Percentiles rank a stretch among this genome's conserved stretches.
phyloP scores from a whole-genome alignment of 805 yeast genomes.

The Barnettozyma populi region DNA sequence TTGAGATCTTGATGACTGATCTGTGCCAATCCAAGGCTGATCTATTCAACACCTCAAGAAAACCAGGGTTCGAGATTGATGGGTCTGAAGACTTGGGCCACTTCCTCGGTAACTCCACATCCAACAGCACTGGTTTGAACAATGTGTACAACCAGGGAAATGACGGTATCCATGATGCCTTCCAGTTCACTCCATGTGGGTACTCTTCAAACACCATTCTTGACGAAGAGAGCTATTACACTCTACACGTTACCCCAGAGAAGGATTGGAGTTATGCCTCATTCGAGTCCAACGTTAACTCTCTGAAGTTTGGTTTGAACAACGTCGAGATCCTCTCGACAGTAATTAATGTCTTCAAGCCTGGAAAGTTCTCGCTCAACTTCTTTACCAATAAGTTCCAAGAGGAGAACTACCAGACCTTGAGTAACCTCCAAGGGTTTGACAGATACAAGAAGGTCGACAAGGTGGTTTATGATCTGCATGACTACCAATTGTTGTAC shows the following conservation, averaged over 20 bases:
- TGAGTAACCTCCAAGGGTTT: constrained; percentile 30
- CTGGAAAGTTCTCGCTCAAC: constrained; percentile 67
- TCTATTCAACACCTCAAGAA: constrained; percentile 52
- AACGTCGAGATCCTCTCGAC: constrained; percentile 52
- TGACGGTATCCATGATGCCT: constrained; percentile 61
- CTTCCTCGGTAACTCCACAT: constrained; percentile 62
- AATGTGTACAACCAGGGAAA: constrained; percentile 40
- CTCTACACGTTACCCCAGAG: constrained; percentile 93
- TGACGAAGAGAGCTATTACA: constrained; percentile 60
- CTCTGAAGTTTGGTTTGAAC: constrained; percentile 31
- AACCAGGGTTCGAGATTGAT: constrained; percentile 34
- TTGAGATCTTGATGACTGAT: constrained; percentile 90
- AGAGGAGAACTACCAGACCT: constrained; percentile 30
- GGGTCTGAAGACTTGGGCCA: constrained; percentile 75
- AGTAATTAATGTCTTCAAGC: constrained; percentile 62
- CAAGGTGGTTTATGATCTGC: constrained; percentile 66
- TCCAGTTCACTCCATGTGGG: constrained; percentile 92
- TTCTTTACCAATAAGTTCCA: constrained; percentile 33
- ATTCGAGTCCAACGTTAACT: constrained; percentile 81
- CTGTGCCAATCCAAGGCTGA: constrained; percentile 51
- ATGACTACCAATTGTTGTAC: constrained; percentile 67
- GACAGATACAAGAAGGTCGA: constrained; percentile 58
- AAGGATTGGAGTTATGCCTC: constrained; percentile 93
- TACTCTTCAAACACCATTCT: constrained; percentile 82
- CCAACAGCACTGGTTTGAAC: constrained; percentile 58